Evolutionary conservation across 192 early-diverging fungal genomes (phyloP).

Genomic region (Rhizophlyctis rosea): DNA sequence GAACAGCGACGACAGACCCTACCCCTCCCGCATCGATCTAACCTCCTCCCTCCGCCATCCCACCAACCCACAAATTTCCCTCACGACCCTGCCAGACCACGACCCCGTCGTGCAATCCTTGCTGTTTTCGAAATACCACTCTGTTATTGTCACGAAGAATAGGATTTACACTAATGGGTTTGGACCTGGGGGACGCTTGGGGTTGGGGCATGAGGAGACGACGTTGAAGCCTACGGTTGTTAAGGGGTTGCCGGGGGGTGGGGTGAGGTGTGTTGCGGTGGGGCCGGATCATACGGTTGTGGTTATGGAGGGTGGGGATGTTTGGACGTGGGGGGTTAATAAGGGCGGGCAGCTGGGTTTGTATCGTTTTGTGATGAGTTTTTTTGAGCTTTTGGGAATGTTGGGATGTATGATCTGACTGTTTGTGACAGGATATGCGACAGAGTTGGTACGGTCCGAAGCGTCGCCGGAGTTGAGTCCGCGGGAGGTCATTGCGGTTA

Average conservation of each 20-base stretch:
- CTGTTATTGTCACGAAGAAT: conserved; percentile 49
- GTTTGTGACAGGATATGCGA: conserved; percentile 24
- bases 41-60: conserved; percentile 28
- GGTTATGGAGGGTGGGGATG: conserved; percentile 50
- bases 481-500: conserved; percentile 49
- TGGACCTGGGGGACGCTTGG: conserved; percentile 66
- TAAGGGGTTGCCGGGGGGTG: conserved; percentile 38
- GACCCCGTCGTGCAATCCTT: conserved; percentile 37
- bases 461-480: conserved; percentile 40
- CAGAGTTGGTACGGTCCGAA: conserved; percentile 35
- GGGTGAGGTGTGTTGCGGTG: conserved; percentile 41
- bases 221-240: conserved; percentile 50
- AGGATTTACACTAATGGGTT: conserved; percentile 60
- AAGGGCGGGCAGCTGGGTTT: conserved; percentile 61
- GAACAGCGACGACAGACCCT: conserved; percentile 59
- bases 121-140: conserved; percentile 69
- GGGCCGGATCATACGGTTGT: conserved; percentile 72
- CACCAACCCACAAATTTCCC: conserved; percentile 20
- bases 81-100: conserved; percentile 21
- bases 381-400: no score
- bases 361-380: conserved; percentile 6
- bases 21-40: conserved; percentile 61
- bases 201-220: conserved; percentile 59
- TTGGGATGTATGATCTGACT: no score
- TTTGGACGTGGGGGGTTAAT: conserved; percentile 67